A percentile compares a stretch with the other conserved stretches of the same genome.
These are phyloP conservation scores for Salix purpurea DNA, from an alignment of 345 rosid species.

Conservation along the genomic window DNA sequence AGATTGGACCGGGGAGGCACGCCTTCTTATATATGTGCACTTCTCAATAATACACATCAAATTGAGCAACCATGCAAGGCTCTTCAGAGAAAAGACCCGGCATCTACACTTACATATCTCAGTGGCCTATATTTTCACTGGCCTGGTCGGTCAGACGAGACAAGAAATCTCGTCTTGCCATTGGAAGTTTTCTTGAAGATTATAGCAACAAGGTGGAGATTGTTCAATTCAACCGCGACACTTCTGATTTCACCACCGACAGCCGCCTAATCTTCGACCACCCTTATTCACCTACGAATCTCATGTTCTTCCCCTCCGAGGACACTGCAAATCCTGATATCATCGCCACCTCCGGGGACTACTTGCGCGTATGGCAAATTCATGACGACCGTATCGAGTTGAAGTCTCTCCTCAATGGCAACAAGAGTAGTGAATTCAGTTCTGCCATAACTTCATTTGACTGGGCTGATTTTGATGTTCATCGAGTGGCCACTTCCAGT, in stretches of 20 bases:
- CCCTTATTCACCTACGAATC: slow-evolving; percentile 58
- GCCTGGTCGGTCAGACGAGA: slow-evolving; percentile 54
- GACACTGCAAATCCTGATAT: slow-evolving; percentile 37
- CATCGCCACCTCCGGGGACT: slow-evolving; percentile 56
- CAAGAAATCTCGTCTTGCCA: slow-evolving; percentile 40
- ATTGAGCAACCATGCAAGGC: slow-evolving; percentile 33
- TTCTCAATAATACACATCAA: neutral
- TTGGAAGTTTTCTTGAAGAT: slow-evolving; percentile 55
- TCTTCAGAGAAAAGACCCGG: slow-evolving; percentile 33
- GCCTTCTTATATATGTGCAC: neutral
- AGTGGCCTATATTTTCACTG: slow-evolving; percentile 46
- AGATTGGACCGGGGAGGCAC: neutral
- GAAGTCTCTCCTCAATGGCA: slow-evolving; percentile 36
- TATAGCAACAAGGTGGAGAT: slow-evolving; percentile 51
- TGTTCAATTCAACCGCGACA: slow-evolving; percentile 37
- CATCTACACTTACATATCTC: slow-evolving; percentile 40
- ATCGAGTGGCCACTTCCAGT: slow-evolving; percentile 41
- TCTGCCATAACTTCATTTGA: slow-evolving; percentile 56
- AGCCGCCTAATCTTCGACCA: slow-evolving; percentile 46
- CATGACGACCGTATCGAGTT: slow-evolving; percentile 48
- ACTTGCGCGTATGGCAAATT: slow-evolving; percentile 49
- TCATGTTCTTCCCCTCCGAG: slow-evolving; percentile 54
- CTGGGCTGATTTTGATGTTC: slow-evolving; percentile 49
- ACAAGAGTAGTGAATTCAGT: slow-evolving; percentile 42
- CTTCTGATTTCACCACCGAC: slow-evolving; percentile 39